phyloP scores from a whole-genome alignment of 176 grass and related monocot genomes.

The Juncus inflexus region DNA sequence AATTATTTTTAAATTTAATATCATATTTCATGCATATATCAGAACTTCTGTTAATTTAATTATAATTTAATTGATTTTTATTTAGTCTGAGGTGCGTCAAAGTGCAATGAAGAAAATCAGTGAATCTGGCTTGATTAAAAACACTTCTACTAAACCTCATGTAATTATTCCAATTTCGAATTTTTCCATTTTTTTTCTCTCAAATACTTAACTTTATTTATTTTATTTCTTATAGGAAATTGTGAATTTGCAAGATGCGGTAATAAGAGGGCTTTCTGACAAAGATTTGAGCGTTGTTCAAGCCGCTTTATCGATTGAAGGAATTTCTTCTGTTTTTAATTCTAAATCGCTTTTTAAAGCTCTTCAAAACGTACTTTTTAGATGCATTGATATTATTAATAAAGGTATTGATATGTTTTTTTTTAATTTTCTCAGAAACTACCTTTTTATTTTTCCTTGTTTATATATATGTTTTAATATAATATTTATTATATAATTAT shows the following conservation, averaged over 20 bases:
- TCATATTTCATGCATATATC: constrained; percentile 3
- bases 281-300: constrained; percentile 86
- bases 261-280: constrained; percentile 65
- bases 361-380: constrained; percentile 53
- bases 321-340: constrained; percentile 46
- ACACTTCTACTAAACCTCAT: constrained; percentile 40
- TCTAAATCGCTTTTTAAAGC: constrained; percentile 54
- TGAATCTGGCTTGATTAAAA: constrained; percentile 50
- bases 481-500: no score
- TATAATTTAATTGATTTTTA: constrained; percentile 21
- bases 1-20: neutral
- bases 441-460: neutral
- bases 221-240: constrained; percentile 50
- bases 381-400: constrained; percentile 52
- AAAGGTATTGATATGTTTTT: constrained; percentile 42
- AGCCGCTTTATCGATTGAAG: constrained; percentile 88
- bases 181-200: constrained; percentile 15
- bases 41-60: neutral
- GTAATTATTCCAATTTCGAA: constrained; percentile 21
- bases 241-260: constrained; percentile 63
- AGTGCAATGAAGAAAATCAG: constrained; percentile 65
- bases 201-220: constrained; percentile 3
- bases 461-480: neutral
- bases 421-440: constrained; percentile 13
- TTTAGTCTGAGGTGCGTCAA: constrained; percentile 58